These are phyloP conservation scores for Metarhizium robertsii DNA, from an alignment of 2,329 filamentous ascomycete species.

Conservation along the genomic window DNA sequence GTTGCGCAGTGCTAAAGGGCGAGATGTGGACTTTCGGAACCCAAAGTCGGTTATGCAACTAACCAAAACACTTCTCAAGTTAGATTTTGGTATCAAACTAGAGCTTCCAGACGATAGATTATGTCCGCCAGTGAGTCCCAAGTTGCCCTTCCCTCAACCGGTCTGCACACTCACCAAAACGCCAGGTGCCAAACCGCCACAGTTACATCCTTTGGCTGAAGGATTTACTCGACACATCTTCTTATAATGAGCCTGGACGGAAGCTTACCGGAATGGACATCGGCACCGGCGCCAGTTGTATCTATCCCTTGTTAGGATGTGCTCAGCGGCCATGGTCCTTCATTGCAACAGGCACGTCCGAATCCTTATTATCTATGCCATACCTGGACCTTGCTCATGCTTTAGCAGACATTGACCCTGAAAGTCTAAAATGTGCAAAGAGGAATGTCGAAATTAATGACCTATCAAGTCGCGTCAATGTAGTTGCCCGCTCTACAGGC, in stretches of 20 bases:
- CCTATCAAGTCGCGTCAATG: slow-evolving; percentile 52
- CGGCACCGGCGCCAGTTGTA: slow-evolving; percentile 82
- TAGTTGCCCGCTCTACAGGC: slow-evolving; percentile 44
- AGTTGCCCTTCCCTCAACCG: not conserved
- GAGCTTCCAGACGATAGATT: slow-evolving; percentile 68
- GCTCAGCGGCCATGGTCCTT: slow-evolving; percentile 65
- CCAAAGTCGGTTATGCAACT: slow-evolving; percentile 69
- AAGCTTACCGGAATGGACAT: slow-evolving; percentile 67
- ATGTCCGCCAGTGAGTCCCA: slow-evolving; percentile 54
- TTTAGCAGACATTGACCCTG: slow-evolving; percentile 59
- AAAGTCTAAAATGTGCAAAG: slow-evolving; percentile 56
- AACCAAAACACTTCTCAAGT: slow-evolving; percentile 66
- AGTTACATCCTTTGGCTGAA: slow-evolving; percentile 92
- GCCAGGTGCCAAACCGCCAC: slow-evolving; percentile 55
- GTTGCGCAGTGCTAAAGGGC: slow-evolving; percentile 16
- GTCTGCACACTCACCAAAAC: not conserved
- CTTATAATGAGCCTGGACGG: slow-evolving; percentile 37
- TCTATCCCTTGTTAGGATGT: slow-evolving; percentile 80
- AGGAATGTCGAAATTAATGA: slow-evolving; percentile 60
- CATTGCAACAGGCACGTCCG: slow-evolving; percentile 44
- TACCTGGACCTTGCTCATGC: not conserved
- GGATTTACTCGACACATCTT: slow-evolving; percentile 63
- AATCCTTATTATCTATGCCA: not conserved
- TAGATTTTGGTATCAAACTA: slow-evolving; percentile 65
- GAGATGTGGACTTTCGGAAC: slow-evolving; percentile 70